Evolutionary conservation across 176 grass and related monocot genomes (phyloP).

Genomic region (Pharus latifolius): DNA sequence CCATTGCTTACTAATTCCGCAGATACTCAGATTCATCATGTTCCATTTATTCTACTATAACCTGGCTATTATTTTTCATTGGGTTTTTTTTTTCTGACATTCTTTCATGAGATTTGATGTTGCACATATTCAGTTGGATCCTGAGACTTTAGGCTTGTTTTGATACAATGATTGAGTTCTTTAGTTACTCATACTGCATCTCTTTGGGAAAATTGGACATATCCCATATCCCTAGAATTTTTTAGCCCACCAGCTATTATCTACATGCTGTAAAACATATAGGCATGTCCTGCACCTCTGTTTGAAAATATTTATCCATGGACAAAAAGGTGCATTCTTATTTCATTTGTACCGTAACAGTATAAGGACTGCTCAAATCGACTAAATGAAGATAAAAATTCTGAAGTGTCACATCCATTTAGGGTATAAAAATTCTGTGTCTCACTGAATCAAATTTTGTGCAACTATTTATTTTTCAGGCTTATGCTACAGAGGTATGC

Average conservation of each 20-base stretch:
- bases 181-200: neutral
- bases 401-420: too few relatives aligned
- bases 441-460: neutral
- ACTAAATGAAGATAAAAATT: neutral
- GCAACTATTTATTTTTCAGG: slow-evolving; percentile 20
- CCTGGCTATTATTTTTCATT: neutral
- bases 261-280: neutral
- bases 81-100: neutral
- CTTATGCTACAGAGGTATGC: slow-evolving; percentile 62
- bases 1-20: neutral
- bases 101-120: neutral
- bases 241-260: neutral
- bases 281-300: neutral
- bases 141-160: neutral
- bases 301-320: neutral
- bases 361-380: neutral
- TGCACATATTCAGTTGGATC: neutral
- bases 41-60: neutral
- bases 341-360: neutral
- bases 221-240: too few relatives aligned
- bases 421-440: neutral
- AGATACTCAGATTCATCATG: neutral
- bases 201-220: too few relatives aligned
- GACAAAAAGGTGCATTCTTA: neutral
- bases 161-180: neutral